Conservation (phyloP, 768 basidiomycete genomes). For the Leccinellum rugosiceps region DNA sequence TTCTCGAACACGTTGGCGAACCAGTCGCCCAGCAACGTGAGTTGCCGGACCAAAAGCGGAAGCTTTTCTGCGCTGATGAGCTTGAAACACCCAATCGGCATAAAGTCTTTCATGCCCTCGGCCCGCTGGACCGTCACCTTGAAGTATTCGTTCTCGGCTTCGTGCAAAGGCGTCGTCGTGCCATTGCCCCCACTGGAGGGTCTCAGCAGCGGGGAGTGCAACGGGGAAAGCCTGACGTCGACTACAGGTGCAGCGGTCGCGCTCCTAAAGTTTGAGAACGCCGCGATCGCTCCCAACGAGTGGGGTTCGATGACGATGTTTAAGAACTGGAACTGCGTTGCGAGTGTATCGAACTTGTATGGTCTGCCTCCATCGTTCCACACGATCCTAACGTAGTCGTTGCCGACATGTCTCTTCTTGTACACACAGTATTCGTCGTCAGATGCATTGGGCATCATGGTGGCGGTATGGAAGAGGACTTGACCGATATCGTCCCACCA, state of each 20-base stretch:
- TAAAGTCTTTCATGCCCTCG: slow-evolving; percentile 89
- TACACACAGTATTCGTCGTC: slow-evolving; percentile 68
- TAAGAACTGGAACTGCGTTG: slow-evolving; percentile 93
- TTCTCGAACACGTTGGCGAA: slow-evolving; percentile 80
- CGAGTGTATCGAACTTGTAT: slow-evolving; percentile 88
- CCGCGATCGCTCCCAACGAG: slow-evolving; percentile 77
- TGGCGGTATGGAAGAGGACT: slow-evolving; percentile 92
- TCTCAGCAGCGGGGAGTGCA: slow-evolving; percentile 17
- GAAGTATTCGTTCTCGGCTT: slow-evolving; percentile 94
- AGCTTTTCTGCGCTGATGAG: slow-evolving; percentile 86
- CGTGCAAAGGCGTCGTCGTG: slow-evolving; percentile 25
- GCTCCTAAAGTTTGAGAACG: slow-evolving; percentile 64
- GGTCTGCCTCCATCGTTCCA: slow-evolving; percentile 96
- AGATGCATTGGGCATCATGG: slow-evolving; percentile 85
- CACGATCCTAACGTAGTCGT: slow-evolving; percentile 93
- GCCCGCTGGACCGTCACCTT: slow-evolving; percentile 89
- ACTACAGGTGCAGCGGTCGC: background rate
- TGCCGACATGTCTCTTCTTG: slow-evolving; percentile 97
- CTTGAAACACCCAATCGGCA: slow-evolving; percentile 91
- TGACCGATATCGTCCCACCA: slow-evolving; percentile 99
- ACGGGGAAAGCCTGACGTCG: slow-evolving; percentile 18
- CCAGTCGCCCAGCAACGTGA: slow-evolving; percentile 86
- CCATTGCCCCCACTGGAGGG: slow-evolving; percentile 11
- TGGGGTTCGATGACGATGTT: slow-evolving; percentile 97
- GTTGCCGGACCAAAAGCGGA: slow-evolving; percentile 83